These are phyloP conservation scores for Gossypium rotundifolium DNA, from an alignment of 345 rosid species.

Conservation along the genomic window DNA sequence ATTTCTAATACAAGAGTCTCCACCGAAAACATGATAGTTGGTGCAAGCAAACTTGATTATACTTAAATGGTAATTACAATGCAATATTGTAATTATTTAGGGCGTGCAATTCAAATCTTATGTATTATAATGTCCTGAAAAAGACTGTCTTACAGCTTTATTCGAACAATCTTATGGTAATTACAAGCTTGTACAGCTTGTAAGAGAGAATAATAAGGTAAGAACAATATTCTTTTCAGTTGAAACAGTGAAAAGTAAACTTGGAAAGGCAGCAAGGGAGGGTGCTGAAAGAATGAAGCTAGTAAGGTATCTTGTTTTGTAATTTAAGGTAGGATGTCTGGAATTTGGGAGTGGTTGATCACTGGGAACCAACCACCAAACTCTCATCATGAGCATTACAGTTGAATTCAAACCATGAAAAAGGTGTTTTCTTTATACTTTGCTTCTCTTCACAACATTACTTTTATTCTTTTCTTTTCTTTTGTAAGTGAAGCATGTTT, in stretches of 20 bases:
- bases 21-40: too few relatives aligned
- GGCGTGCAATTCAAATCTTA: too few relatives aligned
- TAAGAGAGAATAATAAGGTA: too few relatives aligned
- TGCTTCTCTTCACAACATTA: slow-evolving; percentile 2
- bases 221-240: neutral
- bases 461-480: neutral
- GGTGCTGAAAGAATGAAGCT: neutral
- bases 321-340: slow-evolving; percentile 25
- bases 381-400: slow-evolving; percentile 20
- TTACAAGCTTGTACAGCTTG: too few relatives aligned
- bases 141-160: too few relatives aligned
- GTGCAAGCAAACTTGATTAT: too few relatives aligned
- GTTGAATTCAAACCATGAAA: neutral
- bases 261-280: slow-evolving; percentile 16
- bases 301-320: slow-evolving; percentile 28
- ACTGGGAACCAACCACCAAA: slow-evolving; percentile 9
- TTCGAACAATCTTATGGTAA: too few relatives aligned
- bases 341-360: neutral
- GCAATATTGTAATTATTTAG: too few relatives aligned
- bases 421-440: neutral
- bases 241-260: slow-evolving; percentile 12
- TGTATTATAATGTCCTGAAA: too few relatives aligned
- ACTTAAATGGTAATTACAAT: too few relatives aligned
- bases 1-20: too few relatives aligned
- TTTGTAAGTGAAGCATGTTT: neutral